Conservation (phyloP, 2,329 filamentous ascomycete species). For the Harringtonia aguacate region DNA sequence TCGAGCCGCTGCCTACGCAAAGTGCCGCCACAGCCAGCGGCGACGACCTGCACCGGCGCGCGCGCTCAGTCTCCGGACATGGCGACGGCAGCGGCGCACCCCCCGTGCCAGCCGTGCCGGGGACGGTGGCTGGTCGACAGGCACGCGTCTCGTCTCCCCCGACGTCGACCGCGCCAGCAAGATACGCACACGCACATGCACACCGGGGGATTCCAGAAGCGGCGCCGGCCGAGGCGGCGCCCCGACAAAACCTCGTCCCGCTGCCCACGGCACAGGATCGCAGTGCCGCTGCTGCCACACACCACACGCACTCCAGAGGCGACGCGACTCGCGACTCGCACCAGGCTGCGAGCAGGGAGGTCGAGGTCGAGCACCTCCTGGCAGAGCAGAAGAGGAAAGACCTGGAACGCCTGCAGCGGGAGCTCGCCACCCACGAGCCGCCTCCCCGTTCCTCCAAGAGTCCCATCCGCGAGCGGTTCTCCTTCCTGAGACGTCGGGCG, state of each 20-base stretch:
- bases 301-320: too few relatives aligned
- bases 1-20: constrained; percentile 2
- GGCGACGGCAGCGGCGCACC: constrained; percentile 10
- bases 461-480: constrained; percentile 37
- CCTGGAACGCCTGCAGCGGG: constrained; percentile 31
- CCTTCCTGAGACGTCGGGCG: constrained; percentile 22
- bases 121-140: too few relatives aligned
- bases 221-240: too few relatives aligned
- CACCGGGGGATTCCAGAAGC: too few relatives aligned
- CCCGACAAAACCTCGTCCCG: too few relatives aligned
- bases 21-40: constrained; percentile 2
- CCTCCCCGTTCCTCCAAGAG: constrained; percentile 18
- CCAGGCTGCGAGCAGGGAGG: constrained; percentile 31
- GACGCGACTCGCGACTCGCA: constrained; percentile 20
- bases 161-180: too few relatives aligned
- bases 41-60: constrained; percentile 7
- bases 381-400: constrained; percentile 40
- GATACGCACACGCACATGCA: too few relatives aligned
- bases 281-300: too few relatives aligned
- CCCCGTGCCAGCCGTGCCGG: too few relatives aligned
- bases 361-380: constrained; percentile 36
- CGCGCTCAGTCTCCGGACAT: neutral
- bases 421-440: constrained; percentile 25
- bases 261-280: too few relatives aligned
- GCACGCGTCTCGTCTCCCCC: too few relatives aligned